Percentiles rank a stretch among this genome's conserved stretches.
Conservation (phyloP, 2,329 filamentous ascomycete species). For the Zalaria sp. region DNA sequence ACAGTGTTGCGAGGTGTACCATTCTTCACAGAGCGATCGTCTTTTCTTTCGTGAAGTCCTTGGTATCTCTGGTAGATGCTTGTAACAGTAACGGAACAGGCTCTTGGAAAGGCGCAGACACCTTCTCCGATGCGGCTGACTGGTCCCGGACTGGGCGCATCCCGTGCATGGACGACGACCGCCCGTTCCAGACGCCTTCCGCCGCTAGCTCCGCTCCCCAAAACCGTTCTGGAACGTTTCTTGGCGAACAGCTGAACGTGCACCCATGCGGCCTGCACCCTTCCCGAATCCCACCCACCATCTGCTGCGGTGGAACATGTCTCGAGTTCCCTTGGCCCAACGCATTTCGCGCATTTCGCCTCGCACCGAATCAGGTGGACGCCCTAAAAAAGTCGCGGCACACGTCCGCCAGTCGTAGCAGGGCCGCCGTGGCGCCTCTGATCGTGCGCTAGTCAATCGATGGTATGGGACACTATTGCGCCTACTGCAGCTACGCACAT, state of each 20-base stretch:
- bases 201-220: background rate
- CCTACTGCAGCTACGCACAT: background rate
- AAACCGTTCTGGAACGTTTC: background rate
- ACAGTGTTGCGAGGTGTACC: too few species aligned
- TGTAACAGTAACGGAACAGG: background rate
- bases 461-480: background rate
- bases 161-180: too few species aligned
- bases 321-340: too few species aligned
- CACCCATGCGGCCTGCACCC: background rate
- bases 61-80: background rate
- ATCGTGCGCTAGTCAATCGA: background rate
- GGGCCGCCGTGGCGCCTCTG: background rate
- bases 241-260: background rate
- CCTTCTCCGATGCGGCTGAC: background rate
- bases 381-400: background rate
- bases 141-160: background rate
- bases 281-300: background rate
- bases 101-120: background rate
- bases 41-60: background rate
- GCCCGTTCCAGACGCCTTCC: background rate
- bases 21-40: too few species aligned
- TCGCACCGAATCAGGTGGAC: background rate
- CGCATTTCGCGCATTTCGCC: background rate
- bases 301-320: too few species aligned
- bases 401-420: background rate